Conservation (phyloP, 495 filamentous ascomycete genomes). For the Talaromyces proteolyticus region DNA sequence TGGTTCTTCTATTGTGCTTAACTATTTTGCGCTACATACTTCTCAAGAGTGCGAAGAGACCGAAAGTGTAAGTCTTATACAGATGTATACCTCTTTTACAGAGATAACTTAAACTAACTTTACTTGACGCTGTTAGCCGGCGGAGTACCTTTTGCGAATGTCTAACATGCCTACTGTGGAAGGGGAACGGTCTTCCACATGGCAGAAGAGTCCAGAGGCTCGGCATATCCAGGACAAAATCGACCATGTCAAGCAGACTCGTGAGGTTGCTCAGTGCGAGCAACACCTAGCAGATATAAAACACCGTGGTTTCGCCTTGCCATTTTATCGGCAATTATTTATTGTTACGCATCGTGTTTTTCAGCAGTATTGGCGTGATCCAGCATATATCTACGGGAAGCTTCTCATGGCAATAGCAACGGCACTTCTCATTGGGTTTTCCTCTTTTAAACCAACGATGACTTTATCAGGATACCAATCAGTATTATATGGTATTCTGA, state of each 20-base stretch:
- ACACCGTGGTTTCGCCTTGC: conserved; percentile 53
- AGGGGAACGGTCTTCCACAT: no score
- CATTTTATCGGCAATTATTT: conserved; percentile 38
- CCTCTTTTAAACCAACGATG: conserved; percentile 42
- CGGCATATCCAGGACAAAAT: no score
- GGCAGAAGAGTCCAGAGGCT: no score
- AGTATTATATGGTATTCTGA: conserved; percentile 54
- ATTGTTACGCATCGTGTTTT: conserved; percentile 31
- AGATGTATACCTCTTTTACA: no score
- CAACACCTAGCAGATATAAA: no score
- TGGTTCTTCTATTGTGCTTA: conserved; percentile 64
- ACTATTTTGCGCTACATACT: conserved; percentile 79
- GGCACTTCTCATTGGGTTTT: conserved; percentile 58
- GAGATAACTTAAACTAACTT: no score
- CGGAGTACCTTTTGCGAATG: no score
- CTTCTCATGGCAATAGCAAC: conserved; percentile 35
- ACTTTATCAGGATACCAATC: conserved; percentile 44
- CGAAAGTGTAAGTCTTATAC: conserved; percentile 48
- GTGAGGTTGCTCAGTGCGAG: no score
- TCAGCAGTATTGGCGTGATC: conserved; percentile 40
- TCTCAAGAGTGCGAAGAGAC: conserved; percentile 60
- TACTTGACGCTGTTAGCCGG: no score
- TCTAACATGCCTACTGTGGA: no score
- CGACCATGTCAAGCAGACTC: no score
- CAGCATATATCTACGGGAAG: conserved; percentile 30